Evolutionary conservation across 106 monocot genomes (phyloP), one percentile per base, ranked within the genome.

Genomic region (Acorus gramineus): DNA sequence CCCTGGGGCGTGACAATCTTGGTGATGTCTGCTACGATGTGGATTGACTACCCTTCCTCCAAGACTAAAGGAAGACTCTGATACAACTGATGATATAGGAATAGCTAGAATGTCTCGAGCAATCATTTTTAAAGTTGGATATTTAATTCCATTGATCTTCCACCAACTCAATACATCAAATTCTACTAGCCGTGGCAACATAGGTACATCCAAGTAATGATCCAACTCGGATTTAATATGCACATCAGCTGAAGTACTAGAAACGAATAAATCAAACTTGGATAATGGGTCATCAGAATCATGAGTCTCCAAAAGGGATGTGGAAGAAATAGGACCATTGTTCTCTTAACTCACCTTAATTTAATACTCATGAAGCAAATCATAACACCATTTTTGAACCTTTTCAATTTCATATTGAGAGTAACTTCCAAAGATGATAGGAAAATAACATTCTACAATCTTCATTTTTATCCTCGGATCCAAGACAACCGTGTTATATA

Each of bases 381-480:
- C 59, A 58, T 63, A 45, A 52, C 59, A 59, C 8, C 51, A 14
- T 42, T 74, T 3, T 11, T 7, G 42, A 59, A 59, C 7, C 5
- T 45, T 73, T 11, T 57, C 67, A 56, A 74, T 46, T 58, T 69
- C 47, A 1, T 42, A 7, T 2, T 4, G n/a, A n/a, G n/a, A n/a
- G n/a, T n/a, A 43, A 10, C 5, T 45, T 13, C 66, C 61, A 72
- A 63, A 73, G 4, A 68, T 45, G 2, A 28, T 8, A 2, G 44
- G 2, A 55, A 48, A 79, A 48, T 56, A 58, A 47, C 5, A 64
- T 28, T 73, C 50, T 0, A 74, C 5, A n/a, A 62, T 50, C 11
- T 47, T 14, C 9, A 66, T 13, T 58, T 79, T 79, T n/a, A 11
- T 73, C 14, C 53, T 14, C 44, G 52, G 74, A 70, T 74, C 74